Evolutionary conservation across 83 land plant species (phyloP).

Genomic region (Larix sibirica): DNA sequence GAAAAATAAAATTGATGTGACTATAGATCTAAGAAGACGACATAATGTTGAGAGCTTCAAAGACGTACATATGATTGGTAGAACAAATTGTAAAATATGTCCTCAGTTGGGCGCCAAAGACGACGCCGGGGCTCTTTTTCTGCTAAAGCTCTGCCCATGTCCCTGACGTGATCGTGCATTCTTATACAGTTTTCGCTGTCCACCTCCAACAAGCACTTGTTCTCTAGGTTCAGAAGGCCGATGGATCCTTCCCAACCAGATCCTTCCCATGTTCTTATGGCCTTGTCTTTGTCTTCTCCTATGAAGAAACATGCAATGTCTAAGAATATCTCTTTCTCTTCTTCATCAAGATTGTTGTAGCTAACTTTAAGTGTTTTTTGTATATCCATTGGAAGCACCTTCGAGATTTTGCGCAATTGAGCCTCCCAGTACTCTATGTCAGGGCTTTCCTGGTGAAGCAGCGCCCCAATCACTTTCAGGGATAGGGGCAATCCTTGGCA

Average conservation of each 20-base stretch:
- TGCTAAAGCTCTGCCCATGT: background rate
- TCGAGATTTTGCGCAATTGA: background rate
- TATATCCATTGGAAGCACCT: background rate
- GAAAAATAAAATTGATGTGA: too few relatives aligned
- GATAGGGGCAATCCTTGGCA: background rate
- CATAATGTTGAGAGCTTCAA: too few relatives aligned
- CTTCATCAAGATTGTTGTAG: background rate
- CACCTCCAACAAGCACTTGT: background rate
- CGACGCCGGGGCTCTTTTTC: background rate
- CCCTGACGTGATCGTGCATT: background rate
- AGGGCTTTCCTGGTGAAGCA: background rate
- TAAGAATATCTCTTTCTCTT: background rate
- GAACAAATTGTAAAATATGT: too few relatives aligned
- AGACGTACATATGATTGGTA: too few relatives aligned
- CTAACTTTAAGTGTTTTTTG: background rate
- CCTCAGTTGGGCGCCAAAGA: background rate
- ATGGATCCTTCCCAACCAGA: background rate
- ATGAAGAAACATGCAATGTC: conserved; percentile 1
- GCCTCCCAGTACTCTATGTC: background rate
- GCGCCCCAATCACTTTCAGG: background rate
- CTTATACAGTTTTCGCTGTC: background rate
- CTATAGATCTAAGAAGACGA: too few relatives aligned
- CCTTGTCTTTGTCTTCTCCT: background rate
- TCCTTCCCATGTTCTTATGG: background rate
- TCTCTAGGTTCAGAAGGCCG: background rate